phyloP scores from a whole-genome alignment of 2,329 filamentous ascomycete species.

The Coniochaeta prunicola region DNA sequence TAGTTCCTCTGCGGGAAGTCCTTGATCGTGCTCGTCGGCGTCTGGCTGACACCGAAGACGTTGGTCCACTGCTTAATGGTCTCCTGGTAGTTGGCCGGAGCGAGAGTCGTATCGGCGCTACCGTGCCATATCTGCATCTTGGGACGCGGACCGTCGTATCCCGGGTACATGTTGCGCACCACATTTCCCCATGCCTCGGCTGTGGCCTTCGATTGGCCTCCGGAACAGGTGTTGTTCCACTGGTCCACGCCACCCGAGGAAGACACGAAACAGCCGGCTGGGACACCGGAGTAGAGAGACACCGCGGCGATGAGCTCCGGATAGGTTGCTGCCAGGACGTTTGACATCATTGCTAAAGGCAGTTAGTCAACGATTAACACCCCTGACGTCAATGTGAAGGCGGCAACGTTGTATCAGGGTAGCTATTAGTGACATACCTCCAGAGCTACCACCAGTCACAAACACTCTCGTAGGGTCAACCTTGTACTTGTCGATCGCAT shows the following conservation, averaged over 20 bases:
- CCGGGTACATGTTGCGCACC: slow-evolving; percentile 33
- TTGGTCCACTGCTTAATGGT: slow-evolving; percentile 16
- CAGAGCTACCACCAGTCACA: slow-evolving; percentile 24
- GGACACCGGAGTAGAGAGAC: slow-evolving; percentile 29
- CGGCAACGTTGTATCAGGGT: not conserved
- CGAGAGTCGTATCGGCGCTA: slow-evolving; percentile 37
- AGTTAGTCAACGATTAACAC: not conserved
- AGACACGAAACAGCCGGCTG: slow-evolving; percentile 36
- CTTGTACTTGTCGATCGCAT: slow-evolving; percentile 33
- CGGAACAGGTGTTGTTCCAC: slow-evolving; percentile 44
- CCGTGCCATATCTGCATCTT: slow-evolving; percentile 49
- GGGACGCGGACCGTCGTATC: slow-evolving; percentile 38
- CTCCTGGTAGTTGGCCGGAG: slow-evolving; percentile 42
- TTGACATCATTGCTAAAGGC: slow-evolving; percentile 38
- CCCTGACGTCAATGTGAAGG: not conserved
- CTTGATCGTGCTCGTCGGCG: slow-evolving; percentile 17
- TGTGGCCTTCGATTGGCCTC: slow-evolving; percentile 28
- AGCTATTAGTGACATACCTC: not conserved
- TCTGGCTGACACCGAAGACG: slow-evolving; percentile 16
- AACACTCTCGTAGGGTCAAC: slow-evolving; percentile 36
- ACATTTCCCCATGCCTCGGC: slow-evolving; percentile 20
- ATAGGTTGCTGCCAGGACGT: slow-evolving; percentile 38
- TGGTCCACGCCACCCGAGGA: slow-evolving; percentile 11
- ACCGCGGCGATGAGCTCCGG: slow-evolving; percentile 40
- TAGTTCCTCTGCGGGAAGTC: slow-evolving; percentile 26